Conservation (phyloP, 1,284 basidiomycete species). For the Polyporus tsugae region DNA sequence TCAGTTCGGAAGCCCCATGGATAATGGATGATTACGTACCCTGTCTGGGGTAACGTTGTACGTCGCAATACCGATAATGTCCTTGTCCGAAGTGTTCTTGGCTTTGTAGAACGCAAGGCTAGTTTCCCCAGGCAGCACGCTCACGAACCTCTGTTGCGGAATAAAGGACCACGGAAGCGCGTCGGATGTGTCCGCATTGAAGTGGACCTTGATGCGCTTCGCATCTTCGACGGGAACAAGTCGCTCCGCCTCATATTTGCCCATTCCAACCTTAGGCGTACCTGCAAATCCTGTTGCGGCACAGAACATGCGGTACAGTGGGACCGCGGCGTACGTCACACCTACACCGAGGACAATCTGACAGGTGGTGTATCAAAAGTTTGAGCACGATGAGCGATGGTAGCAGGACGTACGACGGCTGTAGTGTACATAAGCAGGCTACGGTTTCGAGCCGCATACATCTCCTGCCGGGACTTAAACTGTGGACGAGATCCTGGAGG, state of each 20-base stretch:
- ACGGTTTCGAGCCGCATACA: constrained; percentile 66
- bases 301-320: constrained; percentile 97
- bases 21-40: constrained; percentile 55
- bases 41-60: constrained; percentile 96
- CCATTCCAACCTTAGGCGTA: constrained; percentile 89
- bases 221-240: constrained; percentile 79
- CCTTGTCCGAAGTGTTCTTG: constrained; percentile 84
- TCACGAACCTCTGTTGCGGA: constrained; percentile 91
- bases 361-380: neutral
- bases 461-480: constrained; percentile 40
- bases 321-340: constrained; percentile 95
- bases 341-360: constrained; percentile 87
- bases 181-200: constrained; percentile 93
- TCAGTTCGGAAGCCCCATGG: neutral
- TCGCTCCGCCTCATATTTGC: constrained; percentile 83
- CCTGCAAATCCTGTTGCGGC: constrained; percentile 97
- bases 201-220: constrained; percentile 89
- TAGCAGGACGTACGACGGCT: constrained; percentile 65
- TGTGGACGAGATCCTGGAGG: constrained; percentile 30
- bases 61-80: constrained; percentile 98
- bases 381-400: neutral
- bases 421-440: constrained; percentile 82
- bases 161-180: constrained; percentile 94
- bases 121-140: constrained; percentile 94
- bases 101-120: constrained; percentile 97